Conservation (phyloP, 768 basidiomycete genomes). For the Russula olivacea region DNA sequence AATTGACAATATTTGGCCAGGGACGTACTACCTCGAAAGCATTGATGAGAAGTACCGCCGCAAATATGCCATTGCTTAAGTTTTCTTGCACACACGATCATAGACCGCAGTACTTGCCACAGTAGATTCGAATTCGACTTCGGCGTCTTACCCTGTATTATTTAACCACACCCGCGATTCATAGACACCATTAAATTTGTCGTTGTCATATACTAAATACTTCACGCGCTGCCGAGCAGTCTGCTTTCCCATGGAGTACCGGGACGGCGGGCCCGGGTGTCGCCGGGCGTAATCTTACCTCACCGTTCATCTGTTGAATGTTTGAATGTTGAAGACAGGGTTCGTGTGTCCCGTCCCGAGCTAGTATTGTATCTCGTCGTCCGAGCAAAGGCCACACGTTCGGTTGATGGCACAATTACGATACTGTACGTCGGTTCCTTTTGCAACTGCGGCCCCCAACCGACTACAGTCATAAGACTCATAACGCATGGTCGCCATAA, state of each 20-base stretch:
- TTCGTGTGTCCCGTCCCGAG: background rate
- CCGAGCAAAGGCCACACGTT: too few species aligned
- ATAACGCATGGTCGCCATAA: background rate
- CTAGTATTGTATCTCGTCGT: too few species aligned
- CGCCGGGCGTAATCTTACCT: background rate
- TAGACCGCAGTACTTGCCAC: background rate
- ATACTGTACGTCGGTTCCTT: constrained; percentile 6
- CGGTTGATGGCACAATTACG: background rate
- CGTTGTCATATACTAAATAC: background rate
- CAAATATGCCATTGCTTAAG: constrained; percentile 49
- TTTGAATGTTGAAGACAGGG: too few species aligned
- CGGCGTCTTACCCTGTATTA: constrained; percentile 11
- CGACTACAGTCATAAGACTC: background rate
- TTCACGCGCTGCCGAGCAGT: background rate
- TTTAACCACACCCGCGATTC: constrained; percentile 5
- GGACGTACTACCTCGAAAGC: constrained; percentile 85
- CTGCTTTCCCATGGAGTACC: too few species aligned
- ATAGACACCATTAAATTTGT: constrained; percentile 15
- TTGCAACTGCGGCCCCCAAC: background rate
- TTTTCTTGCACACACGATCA: background rate
- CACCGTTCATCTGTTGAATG: too few species aligned
- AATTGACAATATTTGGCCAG: constrained; percentile 90
- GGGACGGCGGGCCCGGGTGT: background rate
- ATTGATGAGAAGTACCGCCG: constrained; percentile 90
- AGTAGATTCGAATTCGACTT: background rate